Base-by-base conservation (phyloP, 108 stramenopile species). In the Fistulifera solaris region DNA sequence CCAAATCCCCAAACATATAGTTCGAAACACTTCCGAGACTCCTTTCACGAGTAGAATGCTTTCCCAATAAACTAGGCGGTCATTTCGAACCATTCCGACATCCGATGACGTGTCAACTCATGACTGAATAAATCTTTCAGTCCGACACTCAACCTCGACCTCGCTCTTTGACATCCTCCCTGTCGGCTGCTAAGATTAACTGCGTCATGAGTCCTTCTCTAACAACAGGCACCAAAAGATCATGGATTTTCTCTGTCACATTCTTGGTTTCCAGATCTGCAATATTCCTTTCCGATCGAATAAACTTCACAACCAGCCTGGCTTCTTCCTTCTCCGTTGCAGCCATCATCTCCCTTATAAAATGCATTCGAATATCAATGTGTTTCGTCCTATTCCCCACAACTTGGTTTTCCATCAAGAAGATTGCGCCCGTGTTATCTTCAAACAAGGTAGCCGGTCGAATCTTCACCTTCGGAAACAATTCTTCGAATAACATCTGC, bases 381-480 rank as follows among this genome's bases (percentile, higher is more conserved):
- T 65, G 64, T 25, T 65, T 65, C 48, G 64, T 65, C 58, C 58
- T 48, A 23, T 65, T 24, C 13, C 64, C 58, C 8, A 65, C 58
- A 39, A 28, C 21, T 22, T 58, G 28, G 26, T 65, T 65, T 21
- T 65, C 28, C 48, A 51, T 31, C 24, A 65, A 28, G 24, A 51
- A 65, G 2, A 65, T 65, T 4, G 49, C 56, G 2, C 64, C 64
- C 14, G 57, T 58, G 48, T 65, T 58, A 38, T 65, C 64, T 27
- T 58, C 64, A 57, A 51, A 27, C 25, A 65, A 5, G 3, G 28
- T 51, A 18, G n/a, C 58, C 40, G 57, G 64, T 2, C 16, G 12
- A 14, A 23, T 7, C 1, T 2, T 38, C 5, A 8, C 16, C 19
- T 19, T 22, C 8, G 6, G 31, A 35, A 35, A 35, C 11, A 63